Evolutionary conservation across 2,329 filamentous ascomycete genomes (phyloP), one percentile per base, ranked within the genome.

Genomic region (Calonectria leucothoes): DNA sequence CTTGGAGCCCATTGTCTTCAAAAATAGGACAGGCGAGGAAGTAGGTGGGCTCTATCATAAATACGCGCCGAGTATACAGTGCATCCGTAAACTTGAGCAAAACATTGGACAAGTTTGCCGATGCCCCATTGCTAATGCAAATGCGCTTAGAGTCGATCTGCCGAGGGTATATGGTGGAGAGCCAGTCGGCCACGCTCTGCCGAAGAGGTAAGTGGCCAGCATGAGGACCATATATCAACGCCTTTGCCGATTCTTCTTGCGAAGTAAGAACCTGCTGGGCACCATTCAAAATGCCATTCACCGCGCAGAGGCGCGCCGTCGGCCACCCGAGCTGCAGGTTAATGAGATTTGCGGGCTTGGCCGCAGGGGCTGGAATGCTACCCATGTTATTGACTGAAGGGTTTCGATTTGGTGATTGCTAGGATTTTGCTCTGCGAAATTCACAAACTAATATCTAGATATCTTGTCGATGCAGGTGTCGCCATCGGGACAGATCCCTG

Each of bases 41-140:
- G 80, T 93, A 94, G 1, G 89, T 89, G 4, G 92, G 92, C 33
- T 89, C 88, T 1, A 93, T 88, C 82, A 93, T 88, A 89, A 90
- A 93, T 29, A 93, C 85, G 79, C 89, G 88, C 42, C 88, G 85
- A 14, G 92, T 93, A 80, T 90, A 92, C 3, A 85, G 79, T 1
- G 91, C 90, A 79, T 93, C 92, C 0, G 91, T 90, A 77, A 91
- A 93, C 10, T 70, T 73, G 5, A 61, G 31, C 4, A 77, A 61
- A 10, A 76, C 69, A 27, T 75, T 75, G 0, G 42, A 59, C 17
- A 66, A 52, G 33, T 73, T 75, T 17, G 49, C 69, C 0, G 75
- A 76, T 4, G 76, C 76, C 6, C 76, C 76, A 29, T 73, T 74
- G 42, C 73, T 61, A 65, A 77, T 63, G 15, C 73, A 76, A 15